These are phyloP conservation scores for Ramalina peruviana DNA, from an alignment of 495 filamentous ascomycete genomes.

Conservation along the genomic window DNA sequence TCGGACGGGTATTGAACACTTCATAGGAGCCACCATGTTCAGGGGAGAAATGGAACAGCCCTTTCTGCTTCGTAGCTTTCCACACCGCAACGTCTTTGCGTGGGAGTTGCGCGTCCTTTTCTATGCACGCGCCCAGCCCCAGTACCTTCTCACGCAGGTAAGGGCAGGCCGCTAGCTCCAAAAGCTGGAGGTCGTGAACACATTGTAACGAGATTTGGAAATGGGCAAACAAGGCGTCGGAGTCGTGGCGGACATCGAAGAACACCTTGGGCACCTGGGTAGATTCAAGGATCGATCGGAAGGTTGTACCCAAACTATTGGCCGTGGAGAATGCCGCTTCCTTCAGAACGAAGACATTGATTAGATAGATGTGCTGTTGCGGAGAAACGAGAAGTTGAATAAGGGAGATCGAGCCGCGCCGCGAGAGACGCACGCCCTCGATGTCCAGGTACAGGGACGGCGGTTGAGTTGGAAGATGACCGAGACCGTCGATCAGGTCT, in stretches of 20 bases:
- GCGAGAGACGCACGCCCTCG: slow-evolving; percentile 36
- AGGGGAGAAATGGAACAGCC: slow-evolving; percentile 24
- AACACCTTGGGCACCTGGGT: slow-evolving; percentile 20
- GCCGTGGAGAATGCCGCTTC: slow-evolving; percentile 29
- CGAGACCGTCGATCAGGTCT: slow-evolving; percentile 8
- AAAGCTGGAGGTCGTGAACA: slow-evolving; percentile 40
- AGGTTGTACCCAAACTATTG: slow-evolving; percentile 18
- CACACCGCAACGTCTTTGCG: slow-evolving; percentile 17
- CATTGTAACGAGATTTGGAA: slow-evolving; percentile 27
- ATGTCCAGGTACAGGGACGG: slow-evolving; percentile 40
- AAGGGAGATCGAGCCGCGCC: slow-evolving; percentile 37
- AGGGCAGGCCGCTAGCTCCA: slow-evolving; percentile 33
- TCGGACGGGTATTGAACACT: slow-evolving; percentile 35
- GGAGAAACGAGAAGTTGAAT: slow-evolving; percentile 27
- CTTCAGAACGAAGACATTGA: slow-evolving; percentile 37
- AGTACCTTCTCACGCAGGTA: slow-evolving; percentile 7
- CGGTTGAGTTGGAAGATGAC: slow-evolving; percentile 15
- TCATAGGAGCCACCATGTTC: slow-evolving; percentile 31
- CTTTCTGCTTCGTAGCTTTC: slow-evolving; percentile 30
- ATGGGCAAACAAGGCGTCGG: slow-evolving; percentile 38
- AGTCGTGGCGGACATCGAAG: slow-evolving; percentile 33
- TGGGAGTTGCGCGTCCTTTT: slow-evolving; percentile 15
- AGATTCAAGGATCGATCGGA: slow-evolving; percentile 38
- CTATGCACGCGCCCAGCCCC: slow-evolving; percentile 31
- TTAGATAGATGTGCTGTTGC: slow-evolving; percentile 24